Base-by-base conservation (phyloP, 1,139 yeast genomes). In the Suhomyces bolitotheri region DNA sequence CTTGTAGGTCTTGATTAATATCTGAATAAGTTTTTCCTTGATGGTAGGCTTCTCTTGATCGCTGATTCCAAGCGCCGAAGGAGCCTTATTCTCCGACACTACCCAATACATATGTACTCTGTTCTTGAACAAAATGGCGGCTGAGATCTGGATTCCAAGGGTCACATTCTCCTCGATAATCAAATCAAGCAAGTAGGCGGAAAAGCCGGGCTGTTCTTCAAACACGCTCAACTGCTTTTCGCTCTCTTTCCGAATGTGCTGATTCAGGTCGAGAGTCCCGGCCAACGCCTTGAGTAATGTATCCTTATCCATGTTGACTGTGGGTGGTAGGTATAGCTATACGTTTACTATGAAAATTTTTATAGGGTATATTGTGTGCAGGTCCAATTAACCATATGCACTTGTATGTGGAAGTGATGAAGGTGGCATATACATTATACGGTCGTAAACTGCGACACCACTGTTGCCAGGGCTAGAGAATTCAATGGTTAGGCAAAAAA, bases 101-200 rank as follows among this genome's bases (percentile, higher is more conserved):
- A 64, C 58, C 90, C 90, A 83, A 45, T 76, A 72, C 43, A 69
- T 64, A 30, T 61, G 64, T 23, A 83, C 66, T 50, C 84, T 71
- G 53, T 82, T 82, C 54, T 82, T 83, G 62, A 82, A 78, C 51
- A 78, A 78, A 33, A 83, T 79, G 3, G 85, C 80, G 4, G 86
- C 79, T 11, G 85, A 73, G 32, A 78, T 62, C 48, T 82, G 75
- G 38, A 76, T 69, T 10, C 78, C 75, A 12, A 61, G 49, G 27
- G 74, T 66, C 12, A 76, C 62, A 3, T 65, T 56, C 2, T 58
- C 55, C 46, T 80, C 84, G 15, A 61, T 55, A 14, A 78, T 69
- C 35, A 80, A 63, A 31, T 74, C 79, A 23, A 82, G 63, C 38
- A 80, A 64, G 49, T 76, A 77, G 8, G 71, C 66, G 1, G 84